Evolutionary conservation across 192 early-diverging fungal species (phyloP).

Genomic region (Backusella luteola): DNA sequence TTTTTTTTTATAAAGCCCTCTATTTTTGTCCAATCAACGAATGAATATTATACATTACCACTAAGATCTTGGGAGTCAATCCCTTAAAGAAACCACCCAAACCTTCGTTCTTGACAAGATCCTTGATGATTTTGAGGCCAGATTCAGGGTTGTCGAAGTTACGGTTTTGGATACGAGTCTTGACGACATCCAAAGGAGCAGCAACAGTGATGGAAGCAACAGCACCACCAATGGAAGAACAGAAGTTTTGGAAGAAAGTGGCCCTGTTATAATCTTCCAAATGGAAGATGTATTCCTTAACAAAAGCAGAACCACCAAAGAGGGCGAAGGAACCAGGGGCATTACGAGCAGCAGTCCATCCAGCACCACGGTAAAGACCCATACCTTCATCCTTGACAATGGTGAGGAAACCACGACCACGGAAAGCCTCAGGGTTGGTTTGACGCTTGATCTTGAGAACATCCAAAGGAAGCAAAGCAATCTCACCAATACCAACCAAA

Average conservation of each 20-base stretch:
- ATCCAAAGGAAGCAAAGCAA: conserved; percentile 93
- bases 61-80: conserved; percentile 80
- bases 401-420: conserved; percentile 73
- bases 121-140: conserved; percentile 82
- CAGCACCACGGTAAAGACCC: conserved; percentile 91
- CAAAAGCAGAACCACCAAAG: conserved; percentile 89
- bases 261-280: conserved; percentile 91
- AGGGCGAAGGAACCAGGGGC: conserved; percentile 98
- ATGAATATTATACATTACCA: conserved; percentile 40
- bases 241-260: conserved; percentile 99
- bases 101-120: conserved; percentile 93
- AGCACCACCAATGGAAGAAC: conserved; percentile 93
- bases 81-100: conserved; percentile 96
- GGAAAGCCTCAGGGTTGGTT: conserved; percentile 86
- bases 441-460: conserved; percentile 99
- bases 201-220: conserved; percentile 92
- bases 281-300: conserved; percentile 91
- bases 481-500: conserved; percentile 96
- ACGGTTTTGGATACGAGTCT: conserved; percentile 97
- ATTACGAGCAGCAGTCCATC: conserved; percentile 97
- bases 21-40: background rate
- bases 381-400: conserved; percentile 88
- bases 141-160: conserved; percentile 86
- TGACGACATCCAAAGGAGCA: conserved; percentile 97
- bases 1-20: background rate